Percentiles rank a stretch among this genome's conserved stretches.
These are phyloP conservation scores for Thielaviopsis musarum DNA, from an alignment of 2,329 filamentous ascomycete species.

Conservation along the genomic window DNA sequence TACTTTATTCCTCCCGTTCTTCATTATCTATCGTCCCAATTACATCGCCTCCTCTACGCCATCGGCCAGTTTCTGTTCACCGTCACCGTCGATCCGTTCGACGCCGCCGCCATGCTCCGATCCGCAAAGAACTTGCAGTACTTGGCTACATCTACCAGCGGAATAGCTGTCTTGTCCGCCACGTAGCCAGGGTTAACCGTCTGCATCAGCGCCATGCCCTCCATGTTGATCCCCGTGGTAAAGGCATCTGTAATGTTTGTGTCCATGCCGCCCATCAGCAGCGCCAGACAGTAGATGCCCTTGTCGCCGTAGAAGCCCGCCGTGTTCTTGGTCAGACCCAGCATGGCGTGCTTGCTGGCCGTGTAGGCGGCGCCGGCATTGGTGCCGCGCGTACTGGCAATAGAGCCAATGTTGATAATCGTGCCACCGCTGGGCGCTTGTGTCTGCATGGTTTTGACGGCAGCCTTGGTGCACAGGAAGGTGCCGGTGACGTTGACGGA, in stretches of 20 bases:
- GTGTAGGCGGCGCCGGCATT: constrained; percentile 31
- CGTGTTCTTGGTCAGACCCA: constrained; percentile 40
- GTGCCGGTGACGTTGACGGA: constrained; percentile 39
- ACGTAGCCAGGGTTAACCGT: constrained; percentile 17
- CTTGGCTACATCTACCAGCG: constrained; percentile 23
- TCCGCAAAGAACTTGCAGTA: constrained; percentile 23
- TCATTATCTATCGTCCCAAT: no score
- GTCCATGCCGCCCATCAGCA: constrained; percentile 36
- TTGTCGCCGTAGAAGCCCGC: constrained; percentile 36
- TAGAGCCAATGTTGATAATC: constrained; percentile 36
- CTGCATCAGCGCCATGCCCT: constrained; percentile 18
- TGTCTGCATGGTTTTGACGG: constrained; percentile 22
- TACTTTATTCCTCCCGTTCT: no score
- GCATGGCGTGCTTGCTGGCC: constrained; percentile 34
- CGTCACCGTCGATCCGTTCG: constrained; percentile 20
- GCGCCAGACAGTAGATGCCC: constrained; percentile 34
- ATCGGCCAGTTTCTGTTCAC: constrained; percentile 23
- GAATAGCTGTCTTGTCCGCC: constrained; percentile 17
- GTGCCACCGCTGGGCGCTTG: constrained; percentile 20
- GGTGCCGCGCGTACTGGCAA: constrained; percentile 26
- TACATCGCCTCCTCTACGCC: constrained; percentile 14
- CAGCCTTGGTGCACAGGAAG: constrained; percentile 33
- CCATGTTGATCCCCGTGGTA: constrained; percentile 19
- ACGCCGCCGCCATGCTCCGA: constrained; percentile 18
- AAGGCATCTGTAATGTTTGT: constrained; percentile 37